Evolutionary conservation across 176 grass and related monocot species (phyloP), one percentile per base, ranked within the genome.

Genomic region (Avena sativa): DNA sequence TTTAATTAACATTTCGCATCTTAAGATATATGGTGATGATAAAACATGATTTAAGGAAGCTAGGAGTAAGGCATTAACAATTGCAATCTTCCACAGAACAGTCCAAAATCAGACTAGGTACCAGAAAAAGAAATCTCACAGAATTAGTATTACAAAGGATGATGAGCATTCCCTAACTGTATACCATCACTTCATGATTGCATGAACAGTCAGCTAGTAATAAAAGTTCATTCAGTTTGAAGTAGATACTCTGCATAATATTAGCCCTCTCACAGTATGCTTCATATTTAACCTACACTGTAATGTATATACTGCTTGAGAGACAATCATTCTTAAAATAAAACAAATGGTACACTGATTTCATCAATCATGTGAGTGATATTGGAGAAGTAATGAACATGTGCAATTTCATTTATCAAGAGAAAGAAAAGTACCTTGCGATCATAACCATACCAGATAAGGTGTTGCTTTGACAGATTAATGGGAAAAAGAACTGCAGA

Each of bases 361-460:
- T 80, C 12, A 43, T 28, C 40, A 30, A 36, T 80, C 14, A 75
- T 53, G 3, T 61, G 14, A 84, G 60, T 3, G 1, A 74, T 25
- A 46, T 47, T 0, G 7, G 47, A 73, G 4, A 38, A 21, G 13
- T 36, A 12, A 57, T 36, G 38, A 20, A 17, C 20, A 76, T 9
- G 19, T 13, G 73, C 56, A 60, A 8, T 6, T 3, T 59, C 26
- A 40, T n/a, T 80, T 84, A 48, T 60, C 8, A 4, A 80, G 50
- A 30, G 65, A 32, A 76, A 20, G 48, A 48, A 3, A 36, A 12
- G 9, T 94, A 99, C 97, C 97, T 99, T 96, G 20, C 83, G 88
- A 85, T 99, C 97, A 83, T 96, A 99, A 52, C 94, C 97, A 90
- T 96, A 99, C 97, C 94, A 99, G 91, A 99, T 92, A 55, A 99